Evolutionary conservation across 2,329 filamentous ascomycete species (phyloP).

Genomic region (Aulographum hederae): DNA sequence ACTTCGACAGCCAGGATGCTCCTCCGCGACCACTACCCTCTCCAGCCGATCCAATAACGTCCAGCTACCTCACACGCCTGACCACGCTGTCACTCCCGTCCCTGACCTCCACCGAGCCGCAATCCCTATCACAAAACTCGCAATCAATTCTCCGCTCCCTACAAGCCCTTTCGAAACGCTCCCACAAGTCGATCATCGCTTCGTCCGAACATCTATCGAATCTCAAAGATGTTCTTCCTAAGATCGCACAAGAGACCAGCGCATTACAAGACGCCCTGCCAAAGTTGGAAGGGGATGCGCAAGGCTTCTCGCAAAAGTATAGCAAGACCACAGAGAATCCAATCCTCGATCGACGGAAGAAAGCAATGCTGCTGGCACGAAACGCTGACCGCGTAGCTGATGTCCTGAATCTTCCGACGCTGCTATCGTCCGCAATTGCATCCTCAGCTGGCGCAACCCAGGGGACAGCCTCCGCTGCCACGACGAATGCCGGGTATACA

Average conservation of each 20-base stretch:
- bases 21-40: slow-evolving; percentile 16
- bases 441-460: slow-evolving; percentile 25
- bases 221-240: slow-evolving; percentile 53
- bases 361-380: slow-evolving; percentile 61
- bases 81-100: slow-evolving; percentile 58
- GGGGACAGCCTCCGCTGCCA: slow-evolving; percentile 21
- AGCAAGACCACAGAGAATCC: slow-evolving; percentile 45
- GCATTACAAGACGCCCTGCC: slow-evolving; percentile 58
- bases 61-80: slow-evolving; percentile 53
- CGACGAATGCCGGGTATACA: slow-evolving; percentile 52
- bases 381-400: slow-evolving; percentile 84
- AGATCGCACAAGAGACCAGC: slow-evolving; percentile 44
- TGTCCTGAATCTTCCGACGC: slow-evolving; percentile 71
- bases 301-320: slow-evolving; percentile 68
- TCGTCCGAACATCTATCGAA: slow-evolving; percentile 64
- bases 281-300: slow-evolving; percentile 57
- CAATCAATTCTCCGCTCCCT: slow-evolving; percentile 69
- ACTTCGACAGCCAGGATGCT: slow-evolving; percentile 29
- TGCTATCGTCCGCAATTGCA: slow-evolving; percentile 65
- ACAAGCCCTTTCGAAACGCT: slow-evolving; percentile 76
- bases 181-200: slow-evolving; percentile 66
- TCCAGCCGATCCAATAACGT: background rate
- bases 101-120: slow-evolving; percentile 57
- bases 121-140: slow-evolving; percentile 60
- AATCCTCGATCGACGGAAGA: slow-evolving; percentile 54